Conservation (phyloP, 441 rosid genomes). For the Jatropha multifida region DNA sequence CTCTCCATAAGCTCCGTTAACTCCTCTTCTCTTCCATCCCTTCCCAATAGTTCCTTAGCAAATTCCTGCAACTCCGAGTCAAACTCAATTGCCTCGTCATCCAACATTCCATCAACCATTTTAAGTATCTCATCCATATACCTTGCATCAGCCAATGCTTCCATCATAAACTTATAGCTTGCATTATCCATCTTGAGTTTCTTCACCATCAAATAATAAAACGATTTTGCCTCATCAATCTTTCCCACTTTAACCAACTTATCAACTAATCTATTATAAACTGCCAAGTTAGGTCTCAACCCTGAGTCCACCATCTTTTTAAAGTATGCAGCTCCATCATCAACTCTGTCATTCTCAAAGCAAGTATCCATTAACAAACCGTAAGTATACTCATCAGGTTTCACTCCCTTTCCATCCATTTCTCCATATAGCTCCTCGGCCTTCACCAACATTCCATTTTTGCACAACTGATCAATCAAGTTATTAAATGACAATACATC, state of each 20-base stretch:
- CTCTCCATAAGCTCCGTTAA: slow-evolving; percentile 74
- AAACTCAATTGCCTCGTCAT: slow-evolving; percentile 56
- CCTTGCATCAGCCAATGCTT: slow-evolving; percentile 56
- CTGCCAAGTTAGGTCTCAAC: slow-evolving; percentile 72
- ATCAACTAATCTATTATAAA: slow-evolving; percentile 68
- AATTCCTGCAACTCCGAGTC: slow-evolving; percentile 70
- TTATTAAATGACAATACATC: slow-evolving; percentile 72
- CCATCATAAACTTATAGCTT: slow-evolving; percentile 75
- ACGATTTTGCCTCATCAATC: slow-evolving; percentile 69
- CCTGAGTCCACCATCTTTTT: slow-evolving; percentile 69
- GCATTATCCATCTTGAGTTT: slow-evolving; percentile 82
- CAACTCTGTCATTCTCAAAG: slow-evolving; percentile 53
- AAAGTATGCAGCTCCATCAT: slow-evolving; percentile 80
- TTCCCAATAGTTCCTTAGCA: slow-evolving; percentile 61
- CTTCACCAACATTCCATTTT: slow-evolving; percentile 57
- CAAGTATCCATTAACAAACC: slow-evolving; percentile 80
- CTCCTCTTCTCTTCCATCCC: slow-evolving; percentile 78
- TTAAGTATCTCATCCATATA: slow-evolving; percentile 71
- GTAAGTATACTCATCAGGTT: slow-evolving; percentile 79
- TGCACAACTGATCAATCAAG: slow-evolving; percentile 77
- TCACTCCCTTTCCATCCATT: slow-evolving; percentile 74
- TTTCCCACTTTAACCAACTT: slow-evolving; percentile 61
- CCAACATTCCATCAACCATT: slow-evolving; percentile 71
- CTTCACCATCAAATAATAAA: slow-evolving; percentile 77
- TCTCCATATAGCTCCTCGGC: slow-evolving; percentile 71